These are phyloP conservation scores for Chaetomidium leptoderma DNA, from an alignment of 495 filamentous ascomycete genomes.

Conservation along the genomic window DNA sequence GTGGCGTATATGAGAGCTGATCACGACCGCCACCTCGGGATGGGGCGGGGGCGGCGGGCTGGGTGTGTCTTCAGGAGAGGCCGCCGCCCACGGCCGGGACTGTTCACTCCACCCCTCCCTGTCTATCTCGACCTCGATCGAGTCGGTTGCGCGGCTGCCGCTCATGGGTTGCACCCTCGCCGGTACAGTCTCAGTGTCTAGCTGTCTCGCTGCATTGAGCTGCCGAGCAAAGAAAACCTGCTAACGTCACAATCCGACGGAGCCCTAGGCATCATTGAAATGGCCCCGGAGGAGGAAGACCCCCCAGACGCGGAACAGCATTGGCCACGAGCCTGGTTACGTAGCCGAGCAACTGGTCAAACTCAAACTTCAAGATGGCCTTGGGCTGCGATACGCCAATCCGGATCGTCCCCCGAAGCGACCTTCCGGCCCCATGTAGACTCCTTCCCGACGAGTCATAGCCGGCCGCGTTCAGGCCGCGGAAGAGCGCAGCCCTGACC, in stretches of 20 bases:
- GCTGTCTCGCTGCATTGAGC: no score
- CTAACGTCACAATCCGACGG: neutral
- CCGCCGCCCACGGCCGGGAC: no score
- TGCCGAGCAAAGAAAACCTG: no score
- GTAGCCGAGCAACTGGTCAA: neutral
- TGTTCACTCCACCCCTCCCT: no score
- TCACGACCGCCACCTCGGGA: no score
- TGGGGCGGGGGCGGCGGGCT: no score
- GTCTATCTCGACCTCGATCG: no score
- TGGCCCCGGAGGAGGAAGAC: neutral
- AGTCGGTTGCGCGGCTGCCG: no score
- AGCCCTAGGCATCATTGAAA: neutral
- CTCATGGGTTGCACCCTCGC: no score
- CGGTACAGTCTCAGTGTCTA: no score
- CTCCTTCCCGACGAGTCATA: conserved; percentile 51
- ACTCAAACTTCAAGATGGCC: conserved; percentile 9
- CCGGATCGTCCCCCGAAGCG: conserved; percentile 31
- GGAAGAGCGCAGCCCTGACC: conserved; percentile 41
- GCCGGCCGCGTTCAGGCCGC: conserved; percentile 53
- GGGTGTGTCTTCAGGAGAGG: no score
- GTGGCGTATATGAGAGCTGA: no score
- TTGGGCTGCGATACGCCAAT: conserved; percentile 21
- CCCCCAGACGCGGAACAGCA: neutral
- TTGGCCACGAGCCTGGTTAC: neutral
- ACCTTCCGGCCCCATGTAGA: conserved; percentile 1